Evolutionary conservation across 2,329 filamentous ascomycete species (phyloP).

Genomic region (Pochonia chlamydosporia): DNA sequence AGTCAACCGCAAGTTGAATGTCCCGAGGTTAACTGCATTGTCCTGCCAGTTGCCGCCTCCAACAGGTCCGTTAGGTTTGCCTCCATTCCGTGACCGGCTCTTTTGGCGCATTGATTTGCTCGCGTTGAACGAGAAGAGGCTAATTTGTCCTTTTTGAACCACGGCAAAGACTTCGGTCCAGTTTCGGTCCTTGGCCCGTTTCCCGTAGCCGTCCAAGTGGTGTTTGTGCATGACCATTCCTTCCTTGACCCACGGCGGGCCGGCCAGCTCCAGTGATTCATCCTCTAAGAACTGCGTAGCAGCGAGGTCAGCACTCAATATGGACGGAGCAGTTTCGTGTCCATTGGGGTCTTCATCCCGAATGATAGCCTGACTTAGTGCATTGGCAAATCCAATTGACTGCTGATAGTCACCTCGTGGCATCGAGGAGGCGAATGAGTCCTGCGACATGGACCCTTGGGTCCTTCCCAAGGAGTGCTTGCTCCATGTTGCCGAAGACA

Average conservation of each 20-base stretch:
- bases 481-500: slow-evolving; percentile 91
- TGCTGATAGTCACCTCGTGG: slow-evolving; percentile 82
- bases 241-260: slow-evolving; percentile 98
- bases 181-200: slow-evolving; percentile 87
- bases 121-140: slow-evolving; percentile 87
- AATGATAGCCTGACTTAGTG: slow-evolving; percentile 92
- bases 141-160: slow-evolving; percentile 89
- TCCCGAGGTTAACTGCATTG: slow-evolving; percentile 83
- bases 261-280: slow-evolving; percentile 83
- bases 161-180: slow-evolving; percentile 97
- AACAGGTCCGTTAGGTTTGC: slow-evolving; percentile 58
- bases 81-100: slow-evolving; percentile 45
- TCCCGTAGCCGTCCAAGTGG: slow-evolving; percentile 84
- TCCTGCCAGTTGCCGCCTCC: slow-evolving; percentile 98
- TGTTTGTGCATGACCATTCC: slow-evolving; percentile 95
- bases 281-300: slow-evolving; percentile 74
- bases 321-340: slow-evolving; percentile 39
- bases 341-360: slow-evolving; percentile 69
- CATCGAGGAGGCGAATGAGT: slow-evolving; percentile 76
- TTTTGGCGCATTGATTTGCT: slow-evolving; percentile 71
- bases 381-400: slow-evolving; percentile 95
- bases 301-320: slow-evolving; percentile 54
- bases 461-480: slow-evolving; percentile 89
- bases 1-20: slow-evolving; percentile 83
- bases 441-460: slow-evolving; percentile 84